These are phyloP conservation scores for Ilyonectria destructans DNA, from an alignment of 2,329 filamentous ascomycete genomes.

Conservation along the genomic window DNA sequence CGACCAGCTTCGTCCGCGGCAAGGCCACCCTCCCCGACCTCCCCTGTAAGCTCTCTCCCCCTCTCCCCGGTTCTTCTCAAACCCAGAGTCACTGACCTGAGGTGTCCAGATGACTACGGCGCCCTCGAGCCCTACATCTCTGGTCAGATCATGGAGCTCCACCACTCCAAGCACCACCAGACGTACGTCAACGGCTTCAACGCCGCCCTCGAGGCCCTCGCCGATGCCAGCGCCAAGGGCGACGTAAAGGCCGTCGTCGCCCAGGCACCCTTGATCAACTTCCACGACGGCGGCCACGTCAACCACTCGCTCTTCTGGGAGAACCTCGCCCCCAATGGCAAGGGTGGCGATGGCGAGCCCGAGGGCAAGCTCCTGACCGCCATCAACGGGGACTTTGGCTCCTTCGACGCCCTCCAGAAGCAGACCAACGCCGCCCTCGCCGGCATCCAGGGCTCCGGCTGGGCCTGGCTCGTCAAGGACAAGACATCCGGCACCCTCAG, in stretches of 20 bases:
- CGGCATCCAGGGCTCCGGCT: conserved; percentile 88
- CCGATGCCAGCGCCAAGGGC: conserved; percentile 75
- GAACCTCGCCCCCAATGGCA: conserved; percentile 80
- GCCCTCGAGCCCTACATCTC: conserved; percentile 90
- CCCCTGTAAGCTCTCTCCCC: conserved; percentile 59
- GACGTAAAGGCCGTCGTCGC: conserved; percentile 68
- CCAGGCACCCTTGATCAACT: conserved; percentile 75
- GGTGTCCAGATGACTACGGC: conserved; percentile 87
- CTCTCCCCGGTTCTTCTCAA: background rate
- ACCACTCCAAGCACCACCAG: conserved; percentile 95
- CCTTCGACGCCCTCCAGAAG: conserved; percentile 75
- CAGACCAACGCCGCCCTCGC: conserved; percentile 80
- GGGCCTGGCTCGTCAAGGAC: conserved; percentile 90
- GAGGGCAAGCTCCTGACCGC: conserved; percentile 74
- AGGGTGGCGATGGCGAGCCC: conserved; percentile 74
- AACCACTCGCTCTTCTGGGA: conserved; percentile 93
- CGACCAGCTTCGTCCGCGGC: conserved; percentile 84
- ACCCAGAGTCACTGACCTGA: conserved; percentile 2
- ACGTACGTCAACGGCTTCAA: conserved; percentile 95
- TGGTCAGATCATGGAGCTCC: conserved; percentile 95
- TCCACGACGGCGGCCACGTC: conserved; percentile 89
- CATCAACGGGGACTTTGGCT: conserved; percentile 79
- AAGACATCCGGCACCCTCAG: conserved; percentile 73
- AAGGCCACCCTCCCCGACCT: conserved; percentile 97
- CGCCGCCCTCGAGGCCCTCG: conserved; percentile 81